These are phyloP conservation scores for Hericium erinaceus DNA, from an alignment of 768 basidiomycete species.

Conservation along the genomic window DNA sequence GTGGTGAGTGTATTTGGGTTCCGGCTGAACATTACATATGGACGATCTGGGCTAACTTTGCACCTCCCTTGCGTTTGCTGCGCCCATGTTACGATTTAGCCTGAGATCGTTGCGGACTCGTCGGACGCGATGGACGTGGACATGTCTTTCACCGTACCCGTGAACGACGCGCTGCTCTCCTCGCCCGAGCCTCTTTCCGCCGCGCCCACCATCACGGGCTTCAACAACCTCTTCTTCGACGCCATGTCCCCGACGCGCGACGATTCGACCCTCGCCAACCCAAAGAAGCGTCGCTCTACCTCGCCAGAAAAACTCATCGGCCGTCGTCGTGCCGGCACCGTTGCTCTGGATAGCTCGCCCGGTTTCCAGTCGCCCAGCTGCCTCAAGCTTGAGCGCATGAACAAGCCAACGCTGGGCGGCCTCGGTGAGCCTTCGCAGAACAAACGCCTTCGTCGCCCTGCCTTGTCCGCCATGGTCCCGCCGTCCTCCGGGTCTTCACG, in stretches of 20 bases:
- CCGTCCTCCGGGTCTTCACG: constrained; percentile 27
- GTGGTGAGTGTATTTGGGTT: constrained; percentile 1
- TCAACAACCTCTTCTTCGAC: constrained; percentile 54
- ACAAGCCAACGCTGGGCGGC: constrained; percentile 43
- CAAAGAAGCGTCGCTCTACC: constrained; percentile 25
- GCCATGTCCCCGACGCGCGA: constrained; percentile 34
- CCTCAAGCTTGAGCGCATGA: constrained; percentile 38
- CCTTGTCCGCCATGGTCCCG: constrained; percentile 52
- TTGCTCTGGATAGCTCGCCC: constrained; percentile 26
- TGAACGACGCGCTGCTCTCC: constrained; percentile 16
- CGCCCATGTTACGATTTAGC: constrained; percentile 20
- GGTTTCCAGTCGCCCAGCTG: constrained; percentile 39
- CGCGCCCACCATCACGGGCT: constrained; percentile 20
- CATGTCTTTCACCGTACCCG: constrained; percentile 25
- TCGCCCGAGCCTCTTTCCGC: constrained; percentile 19
- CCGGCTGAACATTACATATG: background rate
- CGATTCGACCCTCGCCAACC: constrained; percentile 26
- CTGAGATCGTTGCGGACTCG: constrained; percentile 31
- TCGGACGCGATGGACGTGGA: constrained; percentile 76
- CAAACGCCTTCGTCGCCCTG: constrained; percentile 58
- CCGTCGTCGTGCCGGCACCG: constrained; percentile 12
- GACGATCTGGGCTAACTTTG: too few species aligned
- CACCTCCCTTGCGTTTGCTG: background rate
- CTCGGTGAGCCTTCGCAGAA: constrained; percentile 43
- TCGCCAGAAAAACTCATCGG: constrained; percentile 18